Percentiles rank a stretch among this genome's conserved stretches.
Evolutionary conservation across 306 rosid genomes (phyloP).

Genomic region (Quercus aquifolioides): DNA sequence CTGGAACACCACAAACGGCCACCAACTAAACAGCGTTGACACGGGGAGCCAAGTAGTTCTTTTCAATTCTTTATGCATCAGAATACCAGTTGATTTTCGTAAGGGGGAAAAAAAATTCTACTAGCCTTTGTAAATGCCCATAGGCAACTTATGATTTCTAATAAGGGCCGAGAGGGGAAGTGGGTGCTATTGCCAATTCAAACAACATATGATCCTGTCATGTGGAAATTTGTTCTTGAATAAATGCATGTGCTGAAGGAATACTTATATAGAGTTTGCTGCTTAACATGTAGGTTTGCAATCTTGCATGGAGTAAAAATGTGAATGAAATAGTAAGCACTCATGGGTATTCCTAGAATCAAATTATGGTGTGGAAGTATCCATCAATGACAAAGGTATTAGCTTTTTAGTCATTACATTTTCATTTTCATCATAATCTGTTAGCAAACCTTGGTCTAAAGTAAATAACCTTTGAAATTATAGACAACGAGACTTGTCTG

Average conservation of each 20-base stretch:
- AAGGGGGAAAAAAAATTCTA: too few relatives aligned
- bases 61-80: too few relatives aligned
- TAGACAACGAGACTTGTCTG: not conserved
- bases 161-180: too few relatives aligned
- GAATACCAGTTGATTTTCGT: too few relatives aligned
- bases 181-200: not conserved
- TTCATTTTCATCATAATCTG: not conserved
- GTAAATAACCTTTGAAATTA: not conserved
- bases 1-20: too few relatives aligned
- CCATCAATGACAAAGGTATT: slow-evolving; percentile 79
- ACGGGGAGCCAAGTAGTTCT: too few relatives aligned
- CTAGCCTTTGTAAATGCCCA: too few relatives aligned
- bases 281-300: slow-evolving; percentile 67
- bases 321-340: slow-evolving; percentile 94
- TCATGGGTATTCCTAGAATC: slow-evolving; percentile 97
- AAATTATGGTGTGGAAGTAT: slow-evolving; percentile 98
- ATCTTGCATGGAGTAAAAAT: slow-evolving; percentile 96
- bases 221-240: not conserved
- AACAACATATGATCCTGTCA: too few relatives aligned
- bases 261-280: not conserved
- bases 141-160: too few relatives aligned
- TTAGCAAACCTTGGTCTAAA: not conserved
- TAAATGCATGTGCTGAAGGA: not conserved
- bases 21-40: too few relatives aligned
- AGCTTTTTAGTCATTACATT: not conserved